Conservation (phyloP, 805 yeast genomes). For the Saccharomycopsis javanensis region DNA sequence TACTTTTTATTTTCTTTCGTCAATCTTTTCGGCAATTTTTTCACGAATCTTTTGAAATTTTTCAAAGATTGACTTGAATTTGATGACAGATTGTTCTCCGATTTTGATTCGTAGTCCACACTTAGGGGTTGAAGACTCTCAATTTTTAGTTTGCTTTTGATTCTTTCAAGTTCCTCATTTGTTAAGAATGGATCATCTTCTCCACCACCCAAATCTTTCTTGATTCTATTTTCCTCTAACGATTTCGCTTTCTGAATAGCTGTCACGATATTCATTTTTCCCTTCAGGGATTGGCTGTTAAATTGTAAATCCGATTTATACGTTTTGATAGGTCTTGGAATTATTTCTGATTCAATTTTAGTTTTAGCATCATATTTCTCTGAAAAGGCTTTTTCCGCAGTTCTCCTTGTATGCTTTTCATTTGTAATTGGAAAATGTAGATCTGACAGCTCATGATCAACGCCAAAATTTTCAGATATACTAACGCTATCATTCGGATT, state of each 20-base stretch:
- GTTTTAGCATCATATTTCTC: not conserved
- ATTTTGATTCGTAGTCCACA: too few relatives aligned
- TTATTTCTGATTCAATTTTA: not conserved
- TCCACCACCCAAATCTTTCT: slow-evolving; percentile 1
- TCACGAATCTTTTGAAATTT: slow-evolving; percentile 7
- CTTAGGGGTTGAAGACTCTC: slow-evolving; percentile 1
- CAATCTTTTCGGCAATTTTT: not conserved
- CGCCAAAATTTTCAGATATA: too few relatives aligned
- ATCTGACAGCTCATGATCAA: too few relatives aligned
- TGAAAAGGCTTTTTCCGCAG: too few relatives aligned
- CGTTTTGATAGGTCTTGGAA: too few relatives aligned
- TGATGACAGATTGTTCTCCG: not conserved
- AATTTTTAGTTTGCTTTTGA: not conserved
- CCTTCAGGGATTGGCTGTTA: not conserved
- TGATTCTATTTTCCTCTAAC: slow-evolving; percentile 1
- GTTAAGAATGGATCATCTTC: not conserved
- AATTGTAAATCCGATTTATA: not conserved
- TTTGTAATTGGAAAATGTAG: too few relatives aligned
- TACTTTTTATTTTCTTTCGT: not conserved
- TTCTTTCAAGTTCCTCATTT: slow-evolving; percentile 3
- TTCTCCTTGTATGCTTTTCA: too few relatives aligned
- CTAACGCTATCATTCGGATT: too few relatives aligned
- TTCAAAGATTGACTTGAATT: not conserved
- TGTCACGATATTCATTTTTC: slow-evolving; percentile 4
- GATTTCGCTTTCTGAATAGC: slow-evolving; percentile 7